phyloP scores from a whole-genome alignment of 345 rosid species.

The Draba incana region DNA sequence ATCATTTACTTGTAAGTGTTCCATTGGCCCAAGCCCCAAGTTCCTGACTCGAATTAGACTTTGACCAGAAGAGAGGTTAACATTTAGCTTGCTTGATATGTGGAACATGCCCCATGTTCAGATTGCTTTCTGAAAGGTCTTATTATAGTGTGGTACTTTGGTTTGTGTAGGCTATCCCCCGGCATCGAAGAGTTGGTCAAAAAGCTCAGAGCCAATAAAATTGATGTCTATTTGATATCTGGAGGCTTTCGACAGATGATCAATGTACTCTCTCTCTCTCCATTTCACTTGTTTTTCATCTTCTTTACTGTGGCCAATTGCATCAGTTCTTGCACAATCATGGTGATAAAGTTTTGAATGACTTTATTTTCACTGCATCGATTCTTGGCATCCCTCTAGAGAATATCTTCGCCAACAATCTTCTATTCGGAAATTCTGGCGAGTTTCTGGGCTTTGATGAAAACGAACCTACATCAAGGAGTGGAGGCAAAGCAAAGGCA shows the following conservation, averaged over 20 bases:
- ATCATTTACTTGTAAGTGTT: slow-evolving; percentile 9
- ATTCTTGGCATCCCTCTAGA: slow-evolving; percentile 79
- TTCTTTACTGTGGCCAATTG: slow-evolving; percentile 12
- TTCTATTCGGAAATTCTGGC: slow-evolving; percentile 71
- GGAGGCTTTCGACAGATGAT: slow-evolving; percentile 99
- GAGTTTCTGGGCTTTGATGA: slow-evolving; percentile 82
- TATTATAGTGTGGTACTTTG: slow-evolving; percentile 9
- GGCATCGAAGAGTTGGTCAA: slow-evolving; percentile 77
- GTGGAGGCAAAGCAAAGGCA: slow-evolving; percentile 95
- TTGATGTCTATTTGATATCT: slow-evolving; percentile 75
- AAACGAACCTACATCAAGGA: slow-evolving; percentile 90
- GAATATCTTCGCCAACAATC: slow-evolving; percentile 86
- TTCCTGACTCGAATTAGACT: slow-evolving; percentile 14
- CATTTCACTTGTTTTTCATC: slow-evolving; percentile 19
- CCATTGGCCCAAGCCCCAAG: background rate
- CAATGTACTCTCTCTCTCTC: slow-evolving; percentile 58
- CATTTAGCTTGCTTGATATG: slow-evolving; percentile 21
- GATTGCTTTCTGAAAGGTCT: slow-evolving; percentile 5
- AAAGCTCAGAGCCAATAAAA: slow-evolving; percentile 71
- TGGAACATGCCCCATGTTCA: slow-evolving; percentile 20
- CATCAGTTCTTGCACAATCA: slow-evolving; percentile 15
- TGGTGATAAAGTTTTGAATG: slow-evolving; percentile 19
- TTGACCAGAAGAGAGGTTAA: slow-evolving; percentile 21
- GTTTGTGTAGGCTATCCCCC: slow-evolving; percentile 67
- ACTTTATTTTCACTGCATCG: slow-evolving; percentile 43